Evolutionary conservation across 108 stramenopile species (phyloP), one percentile per base, ranked within the genome.

Genomic region (Skeletonema potamos): DNA sequence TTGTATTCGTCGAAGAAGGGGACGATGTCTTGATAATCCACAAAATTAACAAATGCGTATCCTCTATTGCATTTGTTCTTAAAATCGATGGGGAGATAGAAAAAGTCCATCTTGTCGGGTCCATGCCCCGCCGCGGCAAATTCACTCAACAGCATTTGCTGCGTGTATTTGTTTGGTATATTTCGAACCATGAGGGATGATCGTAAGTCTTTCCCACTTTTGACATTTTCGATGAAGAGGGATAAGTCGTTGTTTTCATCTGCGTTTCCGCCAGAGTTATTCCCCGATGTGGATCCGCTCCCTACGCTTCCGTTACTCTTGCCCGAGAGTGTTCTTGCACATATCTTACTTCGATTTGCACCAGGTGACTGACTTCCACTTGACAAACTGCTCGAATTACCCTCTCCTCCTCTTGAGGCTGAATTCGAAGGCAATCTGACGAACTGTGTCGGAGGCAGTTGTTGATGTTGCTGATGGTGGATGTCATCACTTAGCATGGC

Each of bases 131-230:
- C 87, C 26, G 85, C 89, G 9, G 83, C 82, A 58, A 98, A 96
- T 86, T 99, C 99, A 12, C 88, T 68, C 17, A 99, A 74, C 13
- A 99, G 79, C 97, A 98, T 97, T 70, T 96, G 81, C 77, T 99
- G 99, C 4, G 97, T 98, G 79, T 99, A 99, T 80, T 99, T 99
- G 91, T 99, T 99, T 26, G 99, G 99, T 62, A 99, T 98, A 73
- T 99, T 99, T 55, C 97, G 90, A 28, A 99, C 94, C 99, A 99
- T 99, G 54, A 99, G 81, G 12, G 99, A 98, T 17, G 99, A 97
- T 60, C 99, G 84, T n/a, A 79, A 73, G 79, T 99, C 99, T 59
- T 58, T 79, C 18, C 95, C 96, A 65, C 64, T 76, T 51, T 86
- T 77, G 6, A 96, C 92, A 56, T 82, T 57, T 8, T 90, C 83